phyloP scores from a whole-genome alignment of 495 filamentous ascomycete species.

The Aspergillus baeticus region DNA sequence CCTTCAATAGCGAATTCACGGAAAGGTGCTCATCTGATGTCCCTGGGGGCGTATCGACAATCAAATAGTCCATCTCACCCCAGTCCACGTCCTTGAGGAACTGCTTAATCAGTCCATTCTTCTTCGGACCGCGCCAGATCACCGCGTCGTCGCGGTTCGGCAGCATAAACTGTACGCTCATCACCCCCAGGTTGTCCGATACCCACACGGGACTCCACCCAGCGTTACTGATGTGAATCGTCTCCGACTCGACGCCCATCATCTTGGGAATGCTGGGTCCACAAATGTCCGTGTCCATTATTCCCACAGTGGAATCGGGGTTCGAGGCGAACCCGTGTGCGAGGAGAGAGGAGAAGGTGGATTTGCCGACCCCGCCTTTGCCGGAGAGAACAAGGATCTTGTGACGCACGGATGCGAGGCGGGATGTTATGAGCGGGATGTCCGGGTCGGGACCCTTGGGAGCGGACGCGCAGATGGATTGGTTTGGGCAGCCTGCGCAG shows the following conservation, averaged over 20 bases:
- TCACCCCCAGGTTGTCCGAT: constrained; percentile 83
- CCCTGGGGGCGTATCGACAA: constrained; percentile 94
- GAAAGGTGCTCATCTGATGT: constrained; percentile 94
- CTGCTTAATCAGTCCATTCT: constrained; percentile 96
- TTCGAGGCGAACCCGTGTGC: constrained; percentile 84
- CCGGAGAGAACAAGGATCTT: constrained; percentile 91
- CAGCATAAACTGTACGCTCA: constrained; percentile 98
- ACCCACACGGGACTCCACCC: constrained; percentile 97
- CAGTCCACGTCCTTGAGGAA: constrained; percentile 97
- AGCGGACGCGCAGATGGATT: constrained; percentile 87
- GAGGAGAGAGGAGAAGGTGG: constrained; percentile 83
- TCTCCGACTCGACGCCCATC: constrained; percentile 93
- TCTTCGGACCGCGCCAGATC: constrained; percentile 97
- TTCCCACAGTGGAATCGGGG: constrained; percentile 70
- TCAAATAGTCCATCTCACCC: constrained; percentile 88
- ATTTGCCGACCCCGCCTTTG: constrained; percentile 96
- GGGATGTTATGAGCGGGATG: constrained; percentile 79
- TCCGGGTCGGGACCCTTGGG: constrained; percentile 97
- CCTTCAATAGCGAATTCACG: constrained; percentile 84
- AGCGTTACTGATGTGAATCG: constrained; percentile 76
- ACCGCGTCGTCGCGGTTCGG: constrained; percentile 89
- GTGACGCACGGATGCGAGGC: constrained; percentile 77
- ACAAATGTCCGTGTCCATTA: constrained; percentile 97
- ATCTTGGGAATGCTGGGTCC: constrained; percentile 95
- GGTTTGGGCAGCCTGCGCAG: constrained; percentile 93